Evolutionary conservation across 805 yeast genomes (phyloP).

Genomic region (Nakazawaea wickerhamii): DNA sequence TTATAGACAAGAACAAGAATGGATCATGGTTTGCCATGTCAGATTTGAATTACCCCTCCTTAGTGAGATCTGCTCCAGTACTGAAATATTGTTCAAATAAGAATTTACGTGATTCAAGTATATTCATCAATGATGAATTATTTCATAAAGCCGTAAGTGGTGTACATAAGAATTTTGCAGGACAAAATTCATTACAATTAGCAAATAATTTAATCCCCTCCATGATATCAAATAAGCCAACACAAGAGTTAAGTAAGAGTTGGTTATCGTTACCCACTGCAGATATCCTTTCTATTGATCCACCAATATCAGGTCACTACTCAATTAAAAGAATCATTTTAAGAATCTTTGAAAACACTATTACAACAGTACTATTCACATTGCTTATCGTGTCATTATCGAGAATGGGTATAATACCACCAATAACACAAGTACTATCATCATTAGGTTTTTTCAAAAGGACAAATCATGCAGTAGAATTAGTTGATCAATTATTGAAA

Average conservation of each 20-base stretch:
- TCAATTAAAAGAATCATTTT: conserved; percentile 17
- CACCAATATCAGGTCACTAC: conserved; percentile 10
- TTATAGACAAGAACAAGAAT: conserved; percentile 55
- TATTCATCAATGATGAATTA: conserved; percentile 31
- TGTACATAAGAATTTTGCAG: conserved; percentile 33
- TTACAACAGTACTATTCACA: conserved; percentile 36
- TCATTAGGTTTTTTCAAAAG: conserved; percentile 27
- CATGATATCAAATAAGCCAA: conserved; percentile 3
- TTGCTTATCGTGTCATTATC: conserved; percentile 32
- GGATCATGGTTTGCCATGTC: conserved; percentile 88
- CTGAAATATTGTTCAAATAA: conserved; percentile 53
- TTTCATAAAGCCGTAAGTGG: conserved; percentile 42
- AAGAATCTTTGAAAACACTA: conserved; percentile 44
- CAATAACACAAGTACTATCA: conserved; percentile 25
- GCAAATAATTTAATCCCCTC: conserved; percentile 3
- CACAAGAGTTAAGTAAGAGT: conserved; percentile 4
- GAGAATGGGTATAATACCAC: conserved; percentile 31
- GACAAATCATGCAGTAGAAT: conserved; percentile 28
- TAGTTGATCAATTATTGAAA: conserved; percentile 27
- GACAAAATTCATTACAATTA: conserved; percentile 7
- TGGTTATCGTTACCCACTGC: conserved; percentile 13
- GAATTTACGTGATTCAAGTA: conserved; percentile 36
- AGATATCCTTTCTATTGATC: conserved; percentile 15
- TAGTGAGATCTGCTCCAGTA: conserved; percentile 74
- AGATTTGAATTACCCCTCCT: conserved; percentile 67